Conservation (phyloP, 2,329 filamentous ascomycete genomes). For the Paraphoma sp. region DNA sequence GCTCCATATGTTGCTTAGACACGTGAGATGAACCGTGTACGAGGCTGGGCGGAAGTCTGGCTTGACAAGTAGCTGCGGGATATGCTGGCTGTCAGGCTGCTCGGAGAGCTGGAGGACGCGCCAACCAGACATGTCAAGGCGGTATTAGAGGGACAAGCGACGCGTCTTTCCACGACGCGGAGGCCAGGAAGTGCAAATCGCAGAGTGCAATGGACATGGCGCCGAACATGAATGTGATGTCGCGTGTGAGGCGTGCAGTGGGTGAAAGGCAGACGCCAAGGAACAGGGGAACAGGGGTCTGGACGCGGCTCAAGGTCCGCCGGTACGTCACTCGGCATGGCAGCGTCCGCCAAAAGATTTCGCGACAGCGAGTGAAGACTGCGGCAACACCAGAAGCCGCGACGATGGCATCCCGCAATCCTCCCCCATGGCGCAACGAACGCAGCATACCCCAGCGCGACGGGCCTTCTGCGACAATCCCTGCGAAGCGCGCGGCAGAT, state of each 20-base stretch:
- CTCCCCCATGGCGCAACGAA: constrained; percentile 42
- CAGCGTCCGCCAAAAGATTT: constrained; percentile 1
- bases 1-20: constrained; percentile 75
- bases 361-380: not conserved
- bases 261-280: constrained; percentile 17
- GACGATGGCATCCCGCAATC: constrained; percentile 41
- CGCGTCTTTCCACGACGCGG: not conserved
- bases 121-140: constrained; percentile 42
- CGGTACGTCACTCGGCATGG: constrained; percentile 22
- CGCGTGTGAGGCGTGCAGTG: not conserved
- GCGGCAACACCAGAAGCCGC: not conserved
- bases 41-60: constrained; percentile 60
- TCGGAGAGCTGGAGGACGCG: constrained; percentile 37
- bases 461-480: constrained; percentile 43
- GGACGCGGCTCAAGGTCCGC: constrained; percentile 8
- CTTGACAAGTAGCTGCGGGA: constrained; percentile 71
- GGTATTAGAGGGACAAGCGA: not conserved
- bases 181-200: not conserved
- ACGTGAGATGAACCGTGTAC: constrained; percentile 73
- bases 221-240: not conserved
- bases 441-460: constrained; percentile 26
- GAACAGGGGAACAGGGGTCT: not conserved
- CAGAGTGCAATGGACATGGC: not conserved
- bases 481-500: constrained; percentile 53
- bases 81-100: constrained; percentile 20